Evolutionary conservation across 371 early-diverging fungal genomes (phyloP), one percentile per base, ranked within the genome.

Genomic region (Catenaria anguillulae): DNA sequence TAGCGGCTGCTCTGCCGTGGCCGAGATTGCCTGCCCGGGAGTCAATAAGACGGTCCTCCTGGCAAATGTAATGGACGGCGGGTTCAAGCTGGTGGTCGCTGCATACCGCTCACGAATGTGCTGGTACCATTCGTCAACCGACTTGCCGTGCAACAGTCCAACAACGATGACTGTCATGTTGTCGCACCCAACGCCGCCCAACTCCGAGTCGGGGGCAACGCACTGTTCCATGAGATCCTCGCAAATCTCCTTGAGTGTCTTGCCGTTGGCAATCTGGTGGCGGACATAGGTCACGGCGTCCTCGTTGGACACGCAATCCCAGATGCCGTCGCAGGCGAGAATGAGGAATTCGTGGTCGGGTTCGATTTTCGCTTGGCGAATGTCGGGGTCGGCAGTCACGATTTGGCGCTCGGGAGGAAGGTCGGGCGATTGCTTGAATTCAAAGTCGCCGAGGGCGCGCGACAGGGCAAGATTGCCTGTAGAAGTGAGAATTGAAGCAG

Each of bases 81-180:
- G 45, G 45, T 43, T 8, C 19, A 17, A 2, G 3, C 2, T 23
- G 19, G 8, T 17, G 45, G 4, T 3, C 10, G 8, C 19, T 2
- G 29, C 52, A 48, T 63, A 63, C 40, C 26, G 15, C 6, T 34
- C 34, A 6, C 33, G n/a, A 4, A 64, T 45, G 26, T 26, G 23
- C 24, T 62, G 33, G 52, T 15, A n/a, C 92, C 92, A 92, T 65
- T 84, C 78, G 5, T 82, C 80, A 59, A 72, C 63, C 17, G 84
- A 72, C 66, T 76, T 77, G 55, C 89, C 91, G 63, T 85, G 78
- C 65, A 94, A 74, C 46, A 94, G 70, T 0, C 79, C 98, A 5
- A 92, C 86, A 52, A 97, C 88, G 45, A 93, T 74, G 19, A 94
- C 87, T 0, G 96, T 92, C 98, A 97, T 97, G 76, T 97, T 97